Evolutionary conservation across 78 protist species (phyloP), one percentile per base, ranked within the genome.

Genomic region (Dictyostelium firmibasis): DNA sequence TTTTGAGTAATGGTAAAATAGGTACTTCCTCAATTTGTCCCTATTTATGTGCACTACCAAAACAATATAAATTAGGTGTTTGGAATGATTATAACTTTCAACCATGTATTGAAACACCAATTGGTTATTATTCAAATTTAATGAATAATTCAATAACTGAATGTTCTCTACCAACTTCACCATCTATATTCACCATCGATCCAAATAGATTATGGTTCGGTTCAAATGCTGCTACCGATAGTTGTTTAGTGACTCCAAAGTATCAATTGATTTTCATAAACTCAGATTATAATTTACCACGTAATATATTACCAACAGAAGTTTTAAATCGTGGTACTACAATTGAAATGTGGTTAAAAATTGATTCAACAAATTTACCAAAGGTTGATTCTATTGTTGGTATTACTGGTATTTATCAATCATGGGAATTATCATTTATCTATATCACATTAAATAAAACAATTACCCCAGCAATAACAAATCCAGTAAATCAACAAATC

Each of bases 271-370:
- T 82, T 16, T 57, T 82, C n/a, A 27, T 35, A 16, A 57, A 82
- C 31, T 25, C 50, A 23, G 35, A 82, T 35, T 57, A 50, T 23
- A 27, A 25, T 16, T 9, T 29, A 16, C 20, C 16, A 23, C 35
- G 86, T 18, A 25, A 29, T 35, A 33, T 82, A 3, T 20, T 20
- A 23, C 86, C 86, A 35, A 47, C 75, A 16, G 18, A n/a, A 9
- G 29, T 35, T 8, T 33, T 82, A 33, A 64, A 35, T 9, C 27
- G 29, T 29, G 86, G 4, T 35, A 57, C 35, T 20, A 82, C 86
- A 4, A 82, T 82, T 33, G 86, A 82, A 82, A 82, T 82, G 86
- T 82, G 75, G 70, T 18, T 82, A 23, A 25, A 18, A 31, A 82
- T 82, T 9, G 27, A 57, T 57, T 20, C 27, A 20, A 2, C 36